A percentile compares a stretch with the other conserved stretches of the same genome.
Evolutionary conservation across 768 basidiomycete genomes (phyloP).

Genomic region (Nidula microcarpa): DNA sequence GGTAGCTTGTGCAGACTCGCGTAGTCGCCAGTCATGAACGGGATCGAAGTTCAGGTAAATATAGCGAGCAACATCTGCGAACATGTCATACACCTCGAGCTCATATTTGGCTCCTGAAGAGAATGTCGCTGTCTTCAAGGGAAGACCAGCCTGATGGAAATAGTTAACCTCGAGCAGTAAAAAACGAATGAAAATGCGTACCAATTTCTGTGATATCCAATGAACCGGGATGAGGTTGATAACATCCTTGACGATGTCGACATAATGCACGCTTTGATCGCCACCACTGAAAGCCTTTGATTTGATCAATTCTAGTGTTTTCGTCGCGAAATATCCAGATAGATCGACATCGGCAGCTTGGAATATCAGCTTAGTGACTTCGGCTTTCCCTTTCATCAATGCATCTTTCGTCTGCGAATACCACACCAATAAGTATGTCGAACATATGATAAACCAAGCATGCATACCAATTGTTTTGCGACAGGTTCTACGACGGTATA

Average conservation of each 20-base stretch:
- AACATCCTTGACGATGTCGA: slow-evolving; percentile 68
- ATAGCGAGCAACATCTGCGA: slow-evolving; percentile 49
- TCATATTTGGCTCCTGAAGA: slow-evolving; percentile 31
- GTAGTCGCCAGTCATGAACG: slow-evolving; percentile 43
- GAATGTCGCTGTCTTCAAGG: slow-evolving; percentile 30
- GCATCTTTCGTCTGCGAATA: not conserved
- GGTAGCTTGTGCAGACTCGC: slow-evolving; percentile 31
- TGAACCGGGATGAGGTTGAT: slow-evolving; percentile 58
- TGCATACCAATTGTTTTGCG: slow-evolving; percentile 15
- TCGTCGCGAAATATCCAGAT: slow-evolving; percentile 27
- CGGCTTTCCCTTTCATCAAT: not conserved
- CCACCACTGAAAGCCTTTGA: slow-evolving; percentile 28
- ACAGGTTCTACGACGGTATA: slow-evolving; percentile 20
- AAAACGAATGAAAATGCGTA: slow-evolving; percentile 26
- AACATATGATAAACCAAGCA: not conserved
- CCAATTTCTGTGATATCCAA: slow-evolving; percentile 59
- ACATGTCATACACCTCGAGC: slow-evolving; percentile 32
- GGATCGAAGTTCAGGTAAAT: slow-evolving; percentile 40
- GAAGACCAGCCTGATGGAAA: slow-evolving; percentile 39
- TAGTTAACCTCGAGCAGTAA: not conserved
- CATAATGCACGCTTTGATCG: slow-evolving; percentile 19
- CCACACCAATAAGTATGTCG: no score
- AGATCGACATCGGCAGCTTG: slow-evolving; percentile 9
- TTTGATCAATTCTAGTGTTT: slow-evolving; percentile 27
- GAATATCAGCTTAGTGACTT: slow-evolving; percentile 15